phyloP scores from a whole-genome alignment of 768 basidiomycete species.

The Russula sp. region DNA sequence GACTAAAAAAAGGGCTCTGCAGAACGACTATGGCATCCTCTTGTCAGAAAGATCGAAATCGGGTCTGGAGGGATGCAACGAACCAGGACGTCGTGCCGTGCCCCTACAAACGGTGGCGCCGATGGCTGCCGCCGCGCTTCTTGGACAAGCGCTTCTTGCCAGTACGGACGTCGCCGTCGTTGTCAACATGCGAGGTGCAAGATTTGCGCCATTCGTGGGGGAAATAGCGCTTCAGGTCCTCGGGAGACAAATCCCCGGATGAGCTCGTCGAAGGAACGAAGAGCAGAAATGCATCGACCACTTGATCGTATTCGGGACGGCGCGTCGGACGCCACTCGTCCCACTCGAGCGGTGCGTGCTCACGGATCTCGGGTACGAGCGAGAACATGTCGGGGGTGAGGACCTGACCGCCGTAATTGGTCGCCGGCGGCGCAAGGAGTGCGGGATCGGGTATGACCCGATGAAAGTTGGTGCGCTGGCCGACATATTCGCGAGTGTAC shows the following conservation, averaged over 20 bases:
- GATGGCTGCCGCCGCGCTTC: background rate
- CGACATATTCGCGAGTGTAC: conserved; percentile 12
- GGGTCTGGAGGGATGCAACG: background rate
- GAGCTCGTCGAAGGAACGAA: conserved; percentile 2
- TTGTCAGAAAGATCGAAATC: background rate
- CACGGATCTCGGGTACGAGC: conserved; percentile 7
- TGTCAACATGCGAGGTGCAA: background rate
- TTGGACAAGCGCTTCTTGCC: conserved; percentile 2
- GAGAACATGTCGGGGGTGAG: background rate
- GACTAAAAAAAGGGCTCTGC: background rate
- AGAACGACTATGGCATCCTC: background rate
- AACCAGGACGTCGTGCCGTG: background rate
- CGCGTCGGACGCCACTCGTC: conserved; percentile 7
- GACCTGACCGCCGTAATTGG: conserved; percentile 1
- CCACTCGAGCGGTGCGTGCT: conserved; percentile 7
- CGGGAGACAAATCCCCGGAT: background rate
- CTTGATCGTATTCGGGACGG: conserved; percentile 3
- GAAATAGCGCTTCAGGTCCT: conserved; percentile 8
- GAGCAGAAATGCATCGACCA: background rate
- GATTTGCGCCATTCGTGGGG: conserved; percentile 3
- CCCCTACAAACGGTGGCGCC: conserved; percentile 4
- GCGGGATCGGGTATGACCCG: conserved; percentile 7
- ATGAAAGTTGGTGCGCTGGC: background rate
- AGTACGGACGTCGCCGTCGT: background rate
- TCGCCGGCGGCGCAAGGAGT: conserved; percentile 13